Evolutionary conservation across 768 basidiomycete genomes (phyloP).

Genomic region (Mrakia frigida): DNA sequence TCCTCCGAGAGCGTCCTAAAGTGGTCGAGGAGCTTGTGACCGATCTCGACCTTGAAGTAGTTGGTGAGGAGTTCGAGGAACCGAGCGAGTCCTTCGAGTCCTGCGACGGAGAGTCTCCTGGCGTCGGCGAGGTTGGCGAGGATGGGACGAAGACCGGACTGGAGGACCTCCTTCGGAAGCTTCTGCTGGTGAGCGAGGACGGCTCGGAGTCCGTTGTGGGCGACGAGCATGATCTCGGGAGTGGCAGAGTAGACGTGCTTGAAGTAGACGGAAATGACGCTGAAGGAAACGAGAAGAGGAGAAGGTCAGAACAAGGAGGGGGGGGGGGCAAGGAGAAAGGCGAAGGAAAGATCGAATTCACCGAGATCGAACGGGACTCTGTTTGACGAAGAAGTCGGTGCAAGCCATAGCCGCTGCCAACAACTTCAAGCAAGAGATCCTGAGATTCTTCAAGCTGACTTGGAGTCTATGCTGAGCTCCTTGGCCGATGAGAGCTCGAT

Average conservation of each 20-base stretch:
- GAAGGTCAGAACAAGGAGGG: too few species aligned
- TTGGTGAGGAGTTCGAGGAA: slow-evolving; percentile 90
- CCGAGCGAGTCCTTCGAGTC: slow-evolving; percentile 82
- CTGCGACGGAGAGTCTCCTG: slow-evolving; percentile 83
- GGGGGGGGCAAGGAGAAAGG: too few species aligned
- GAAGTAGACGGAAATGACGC: slow-evolving; percentile 94
- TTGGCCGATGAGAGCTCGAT: slow-evolving; percentile 66
- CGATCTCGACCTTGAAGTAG: slow-evolving; percentile 99
- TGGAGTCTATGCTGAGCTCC: slow-evolving; percentile 68
- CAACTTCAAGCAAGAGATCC: slow-evolving; percentile 88
- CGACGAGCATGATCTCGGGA: slow-evolving; percentile 86
- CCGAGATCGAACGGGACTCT: slow-evolving; percentile 79
- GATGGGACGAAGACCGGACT: slow-evolving; percentile 91
- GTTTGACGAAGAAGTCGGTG: slow-evolving; percentile 80
- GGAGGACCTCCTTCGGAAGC: slow-evolving; percentile 88
- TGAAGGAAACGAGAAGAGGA: slow-evolving; percentile 42
- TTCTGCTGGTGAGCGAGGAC: slow-evolving; percentile 84
- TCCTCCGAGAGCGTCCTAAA: slow-evolving; percentile 82
- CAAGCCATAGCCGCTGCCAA: slow-evolving; percentile 90
- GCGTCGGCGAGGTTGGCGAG: slow-evolving; percentile 97
- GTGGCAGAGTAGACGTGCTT: slow-evolving; percentile 93
- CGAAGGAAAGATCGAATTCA: slow-evolving; percentile 42
- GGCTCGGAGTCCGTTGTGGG: slow-evolving; percentile 84
- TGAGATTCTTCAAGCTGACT: slow-evolving; percentile 76
- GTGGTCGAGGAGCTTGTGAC: slow-evolving; percentile 92